Evolutionary conservation across 371 early-diverging fungal species (phyloP).

Genomic region (Rhizopus microsporus): DNA sequence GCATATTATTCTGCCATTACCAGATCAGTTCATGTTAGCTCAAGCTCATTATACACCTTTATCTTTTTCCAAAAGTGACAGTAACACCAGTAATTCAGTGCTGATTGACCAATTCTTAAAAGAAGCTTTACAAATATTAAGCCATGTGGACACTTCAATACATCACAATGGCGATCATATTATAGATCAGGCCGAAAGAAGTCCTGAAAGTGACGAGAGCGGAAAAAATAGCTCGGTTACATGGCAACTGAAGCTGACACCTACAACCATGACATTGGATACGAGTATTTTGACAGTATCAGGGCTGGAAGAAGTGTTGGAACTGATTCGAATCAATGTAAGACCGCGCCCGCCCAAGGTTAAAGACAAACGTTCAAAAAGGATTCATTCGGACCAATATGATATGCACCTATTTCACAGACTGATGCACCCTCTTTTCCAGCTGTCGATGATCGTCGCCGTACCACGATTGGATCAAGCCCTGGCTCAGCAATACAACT

Average conservation of each 20-base stretch:
- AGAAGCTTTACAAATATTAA: constrained; percentile 26
- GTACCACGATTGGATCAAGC: constrained; percentile 18
- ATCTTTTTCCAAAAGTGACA: constrained; percentile 23
- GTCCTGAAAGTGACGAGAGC: constrained; percentile 13
- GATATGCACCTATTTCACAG: constrained; percentile 26
- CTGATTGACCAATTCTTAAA: constrained; percentile 25
- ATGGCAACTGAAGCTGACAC: constrained; percentile 46
- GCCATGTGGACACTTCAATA: constrained; percentile 18
- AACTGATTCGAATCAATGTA: constrained; percentile 44
- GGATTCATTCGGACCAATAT: constrained; percentile 17
- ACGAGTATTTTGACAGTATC: constrained; percentile 49
- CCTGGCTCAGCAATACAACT: constrained; percentile 34
- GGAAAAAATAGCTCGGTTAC: constrained; percentile 31
- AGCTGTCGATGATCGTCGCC: constrained; percentile 12
- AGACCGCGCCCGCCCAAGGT: constrained; percentile 33
- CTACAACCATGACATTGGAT: constrained; percentile 47
- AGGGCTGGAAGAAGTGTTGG: constrained; percentile 47
- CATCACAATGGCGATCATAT: background rate
- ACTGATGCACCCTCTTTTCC: constrained; percentile 24
- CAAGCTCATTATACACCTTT: constrained; percentile 14
- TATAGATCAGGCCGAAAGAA: background rate
- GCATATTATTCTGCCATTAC: background rate
- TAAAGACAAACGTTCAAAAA: constrained; percentile 2
- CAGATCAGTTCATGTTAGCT: constrained; percentile 15
- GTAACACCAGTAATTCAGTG: constrained; percentile 9